Conservation (phyloP, 2,329 filamentous ascomycete species). For the Neocatenulostroma microsporum region DNA sequence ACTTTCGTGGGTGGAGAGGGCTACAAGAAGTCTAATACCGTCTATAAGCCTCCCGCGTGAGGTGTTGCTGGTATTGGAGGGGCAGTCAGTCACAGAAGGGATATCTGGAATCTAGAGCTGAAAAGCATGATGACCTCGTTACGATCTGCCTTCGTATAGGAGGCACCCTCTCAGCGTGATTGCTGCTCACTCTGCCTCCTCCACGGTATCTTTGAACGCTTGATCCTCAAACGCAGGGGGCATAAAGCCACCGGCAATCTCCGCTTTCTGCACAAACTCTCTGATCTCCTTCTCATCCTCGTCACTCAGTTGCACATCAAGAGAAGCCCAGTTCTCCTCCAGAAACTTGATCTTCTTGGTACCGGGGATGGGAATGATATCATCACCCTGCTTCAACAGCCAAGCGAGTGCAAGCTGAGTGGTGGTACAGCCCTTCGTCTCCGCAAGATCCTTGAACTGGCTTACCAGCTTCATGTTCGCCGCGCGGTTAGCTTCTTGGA, state of each 20-base stretch:
- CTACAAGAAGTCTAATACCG: too few relatives aligned
- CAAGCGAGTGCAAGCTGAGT: conserved; percentile 28
- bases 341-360: conserved; percentile 21
- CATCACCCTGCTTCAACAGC: conserved; percentile 33
- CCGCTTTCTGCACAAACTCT: conserved; percentile 1
- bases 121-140: too few relatives aligned
- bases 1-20: too few relatives aligned
- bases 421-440: conserved; percentile 16
- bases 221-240: too few relatives aligned
- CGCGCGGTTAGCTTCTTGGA: conserved; percentile 34
- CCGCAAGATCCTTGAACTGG: conserved; percentile 25
- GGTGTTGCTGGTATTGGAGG: too few relatives aligned
- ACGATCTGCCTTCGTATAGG: too few relatives aligned
- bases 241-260: background rate
- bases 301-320: conserved; percentile 12
- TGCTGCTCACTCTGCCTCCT: too few relatives aligned
- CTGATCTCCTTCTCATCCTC: background rate
- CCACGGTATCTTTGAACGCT: too few relatives aligned
- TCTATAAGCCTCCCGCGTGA: too few relatives aligned
- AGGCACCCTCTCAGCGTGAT: too few relatives aligned
- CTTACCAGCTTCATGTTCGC: conserved; percentile 32
- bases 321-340: conserved; percentile 20
- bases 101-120: too few relatives aligned
- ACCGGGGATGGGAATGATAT: conserved; percentile 42
- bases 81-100: too few relatives aligned